Percentiles rank a stretch among this genome's conserved stretches.
phyloP scores from a whole-genome alignment of 352 stramenopile genomes.

The Pythium dissotocum region DNA sequence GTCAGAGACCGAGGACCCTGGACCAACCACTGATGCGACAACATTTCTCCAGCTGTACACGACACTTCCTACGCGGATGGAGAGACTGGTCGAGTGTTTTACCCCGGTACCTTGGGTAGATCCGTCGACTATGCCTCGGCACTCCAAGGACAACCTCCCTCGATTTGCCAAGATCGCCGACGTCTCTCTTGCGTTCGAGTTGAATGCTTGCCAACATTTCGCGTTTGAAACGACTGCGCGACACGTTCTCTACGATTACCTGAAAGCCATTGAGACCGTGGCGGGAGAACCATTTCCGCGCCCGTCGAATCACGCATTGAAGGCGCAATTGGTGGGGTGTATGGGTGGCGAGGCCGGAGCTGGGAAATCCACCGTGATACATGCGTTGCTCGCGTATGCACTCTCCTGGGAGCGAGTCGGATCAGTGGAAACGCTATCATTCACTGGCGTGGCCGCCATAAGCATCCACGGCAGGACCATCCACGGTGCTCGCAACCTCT shows the following conservation, averaged over 20 bases:
- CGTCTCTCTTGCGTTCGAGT: slow-evolving; percentile 5
- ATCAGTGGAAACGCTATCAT: slow-evolving; percentile 6
- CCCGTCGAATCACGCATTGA: not conserved
- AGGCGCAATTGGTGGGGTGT: not conserved
- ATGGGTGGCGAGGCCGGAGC: slow-evolving; percentile 9
- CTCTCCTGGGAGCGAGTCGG: not conserved
- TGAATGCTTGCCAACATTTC: slow-evolving; percentile 12
- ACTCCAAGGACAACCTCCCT: not conserved
- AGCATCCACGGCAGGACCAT: slow-evolving; percentile 4
- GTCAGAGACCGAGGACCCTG: no score
- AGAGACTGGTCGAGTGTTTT: slow-evolving; percentile 7
- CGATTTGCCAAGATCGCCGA: slow-evolving; percentile 2
- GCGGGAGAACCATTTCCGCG: not conserved
- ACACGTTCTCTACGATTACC: slow-evolving; percentile 9
- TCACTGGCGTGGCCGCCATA: not conserved
- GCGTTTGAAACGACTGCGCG: slow-evolving; percentile 3
- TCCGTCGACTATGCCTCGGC: not conserved
- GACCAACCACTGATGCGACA: not conserved
- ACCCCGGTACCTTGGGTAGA: slow-evolving; percentile 5
- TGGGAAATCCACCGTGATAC: slow-evolving; percentile 3
- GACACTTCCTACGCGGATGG: not conserved
- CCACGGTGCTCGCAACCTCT: slow-evolving; percentile 11
- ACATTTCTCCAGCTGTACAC: slow-evolving; percentile 4
- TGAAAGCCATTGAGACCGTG: not conserved
- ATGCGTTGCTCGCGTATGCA: slow-evolving; percentile 2